Evolutionary conservation across 441 rosid genomes (phyloP), one percentile per base, ranked within the genome.

Genomic region (Adansonia madagascariensis): DNA sequence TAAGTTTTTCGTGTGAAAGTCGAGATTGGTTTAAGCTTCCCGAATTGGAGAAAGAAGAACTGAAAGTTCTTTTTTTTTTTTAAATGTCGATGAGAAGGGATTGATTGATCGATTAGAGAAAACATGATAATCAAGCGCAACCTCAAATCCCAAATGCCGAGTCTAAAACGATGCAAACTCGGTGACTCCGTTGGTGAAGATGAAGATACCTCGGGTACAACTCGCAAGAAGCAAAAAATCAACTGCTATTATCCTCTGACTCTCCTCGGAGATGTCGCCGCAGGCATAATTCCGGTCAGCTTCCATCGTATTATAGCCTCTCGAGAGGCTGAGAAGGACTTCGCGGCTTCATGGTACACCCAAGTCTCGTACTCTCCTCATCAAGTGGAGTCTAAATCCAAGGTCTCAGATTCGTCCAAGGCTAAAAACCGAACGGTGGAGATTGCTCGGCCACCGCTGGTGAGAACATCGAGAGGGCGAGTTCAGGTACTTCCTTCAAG

Each of bases 401-500:
- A 87, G 68, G 75, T 77, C 69, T 75, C 83, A 52, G 91, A 82
- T 77, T 83, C 84, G n/a, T 69, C 69, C 64, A 82, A 82, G 78
- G 85, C 73, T 17, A 85, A 75, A 20, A 82, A 56, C 64, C 87
- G 80, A 27, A 69, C 81, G 7, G 85, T 20, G 73, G 96, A 90
- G 79, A 91, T 86, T 84, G 78, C 98, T 0, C 90, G 98, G 35
- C 98, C 98, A 2, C 94, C 99, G n/a, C 88, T 97, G n/a, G 97
- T 94, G 70, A 90, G 97, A 84, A 97, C 99, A 3, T 92, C 98
- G 0, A 86, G 99, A 49, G 99, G 99, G 57, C 81, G 99, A 71
- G 97, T 94, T 80, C 99, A 94, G 93, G 98, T 92, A 83, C 93
- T 97, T 77, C 99, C 99, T 85, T 94, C 99, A 7, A 86, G 98